Conservation (phyloP, 2,329 filamentous ascomycete genomes). For the Sclerotinia trifoliorum region DNA sequence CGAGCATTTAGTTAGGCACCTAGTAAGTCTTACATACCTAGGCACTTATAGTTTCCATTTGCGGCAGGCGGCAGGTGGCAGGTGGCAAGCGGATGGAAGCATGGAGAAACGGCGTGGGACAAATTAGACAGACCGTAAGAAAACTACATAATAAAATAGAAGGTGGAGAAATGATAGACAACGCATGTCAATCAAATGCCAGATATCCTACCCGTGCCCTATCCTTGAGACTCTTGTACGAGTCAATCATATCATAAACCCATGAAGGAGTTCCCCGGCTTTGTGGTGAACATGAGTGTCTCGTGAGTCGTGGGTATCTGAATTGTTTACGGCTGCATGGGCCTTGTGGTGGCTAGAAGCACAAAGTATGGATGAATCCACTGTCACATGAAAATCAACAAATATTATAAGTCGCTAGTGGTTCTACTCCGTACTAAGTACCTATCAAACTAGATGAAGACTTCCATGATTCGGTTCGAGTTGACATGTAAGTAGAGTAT, state of each 20-base stretch:
- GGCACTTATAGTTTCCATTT: not conserved
- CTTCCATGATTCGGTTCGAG: too few species aligned
- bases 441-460: too few species aligned
- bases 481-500: not conserved
- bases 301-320: not conserved
- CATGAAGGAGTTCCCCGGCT: not conserved
- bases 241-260: too few species aligned
- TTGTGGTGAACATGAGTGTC: not conserved
- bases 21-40: too few species aligned
- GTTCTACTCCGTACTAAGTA: too few species aligned
- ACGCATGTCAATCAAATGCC: not conserved
- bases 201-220: not conserved
- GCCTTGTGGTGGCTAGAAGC: too few species aligned
- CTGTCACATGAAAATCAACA: slow-evolving; percentile 5
- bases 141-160: not conserved
- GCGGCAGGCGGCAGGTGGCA: too few species aligned
- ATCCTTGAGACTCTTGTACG: too few species aligned
- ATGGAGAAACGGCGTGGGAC: not conserved
- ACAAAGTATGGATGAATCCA: not conserved
- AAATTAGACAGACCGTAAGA: slow-evolving; percentile 4
- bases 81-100: slow-evolving; percentile 4
- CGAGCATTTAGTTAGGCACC: too few species aligned
- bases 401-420: not conserved
- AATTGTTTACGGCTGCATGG: not conserved
- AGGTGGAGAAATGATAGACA: not conserved